Base-by-base conservation (phyloP, 352 stramenopile species). In the Phytophthora parvispora region DNA sequence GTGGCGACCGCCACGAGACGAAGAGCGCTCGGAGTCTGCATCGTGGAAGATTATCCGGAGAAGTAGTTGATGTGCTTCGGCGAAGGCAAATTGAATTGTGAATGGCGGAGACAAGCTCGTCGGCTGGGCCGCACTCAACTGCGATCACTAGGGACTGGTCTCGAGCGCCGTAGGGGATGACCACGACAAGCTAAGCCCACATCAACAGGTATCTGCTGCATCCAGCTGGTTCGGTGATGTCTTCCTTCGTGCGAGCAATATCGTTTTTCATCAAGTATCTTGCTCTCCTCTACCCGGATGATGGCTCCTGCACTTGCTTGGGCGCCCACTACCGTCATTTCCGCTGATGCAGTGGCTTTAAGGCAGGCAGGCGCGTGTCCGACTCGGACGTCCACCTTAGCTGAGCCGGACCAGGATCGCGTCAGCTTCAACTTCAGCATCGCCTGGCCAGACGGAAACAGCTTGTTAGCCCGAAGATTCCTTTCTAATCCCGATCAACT, bases 61-160 rank as follows among this genome's bases (percentile, higher is more conserved):
- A 24, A 42, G 50, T 6, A 29, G 28, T 25, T n/a, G 50, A 40
- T 31, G 49, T 42, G 49, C 49, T 56, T 25, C 28, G 18, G 49
- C 25, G 50, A 43, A 57, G 50, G 28, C 50, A 57, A 57, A 42
- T 57, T 57, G 18, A 57, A 42, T 43, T 60, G 53, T 49, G 53
- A 50, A 36, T 49, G 25, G 34, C 24, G 53, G 13, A 32, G 32
- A 25, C 31, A n/a, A 27, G 36, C 25, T 28, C 29, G 8, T 47
- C 12, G 51, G 28, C 20, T 53, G 13, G 47, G 15, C 36, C n/a
- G 36, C 36, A 13, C 22, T 34, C 47, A 22, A 5, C 18, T 8
- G 15, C 47, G 47, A 53, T 31, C 47, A 29, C 16, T 22, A 43
- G 47, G 47, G 25, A 34, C 47, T 53, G 24, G 13, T 24, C 24